Evolutionary conservation across 345 rosid species (phyloP).

Genomic region (Linum trigynum): DNA sequence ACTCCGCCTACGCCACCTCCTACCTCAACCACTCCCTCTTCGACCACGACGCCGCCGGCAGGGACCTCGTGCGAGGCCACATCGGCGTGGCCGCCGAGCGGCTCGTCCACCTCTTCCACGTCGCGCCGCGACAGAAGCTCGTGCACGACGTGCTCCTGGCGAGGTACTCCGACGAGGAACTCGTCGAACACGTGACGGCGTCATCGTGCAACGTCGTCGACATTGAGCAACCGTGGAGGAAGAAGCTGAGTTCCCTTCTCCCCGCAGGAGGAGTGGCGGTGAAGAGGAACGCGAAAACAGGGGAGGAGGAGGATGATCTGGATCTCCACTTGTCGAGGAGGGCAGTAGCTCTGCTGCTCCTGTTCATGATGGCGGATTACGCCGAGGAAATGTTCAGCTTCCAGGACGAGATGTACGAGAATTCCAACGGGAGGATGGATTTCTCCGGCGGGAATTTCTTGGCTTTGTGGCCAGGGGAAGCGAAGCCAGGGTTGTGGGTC

Average conservation of each 20-base stretch:
- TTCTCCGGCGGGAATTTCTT: not conserved
- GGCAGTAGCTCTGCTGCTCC: not conserved
- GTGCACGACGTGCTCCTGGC: not conserved
- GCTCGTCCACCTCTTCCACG: not conserved
- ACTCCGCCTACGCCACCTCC: conserved; percentile 1
- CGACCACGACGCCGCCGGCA: not conserved
- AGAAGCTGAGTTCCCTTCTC: not conserved
- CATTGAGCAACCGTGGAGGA: not conserved
- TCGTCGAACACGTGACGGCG: not conserved
- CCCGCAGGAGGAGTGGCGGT: not conserved
- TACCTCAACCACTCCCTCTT: not conserved
- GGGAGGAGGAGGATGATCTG: too few relatives aligned
- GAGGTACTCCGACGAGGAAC: not conserved
- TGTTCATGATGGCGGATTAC: not conserved
- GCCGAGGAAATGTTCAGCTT: not conserved
- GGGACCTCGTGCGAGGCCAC: not conserved
- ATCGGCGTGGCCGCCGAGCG: not conserved
- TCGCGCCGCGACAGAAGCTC: not conserved
- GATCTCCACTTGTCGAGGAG: not conserved
- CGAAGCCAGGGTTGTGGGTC: not conserved
- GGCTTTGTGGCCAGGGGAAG: not conserved
- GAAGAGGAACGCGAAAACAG: not conserved
- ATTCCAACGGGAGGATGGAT: not conserved
- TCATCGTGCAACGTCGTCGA: not conserved
- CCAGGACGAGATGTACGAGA: not conserved